These are phyloP conservation scores for Moringa oleifera DNA, from an alignment of 345 rosid species.

Conservation along the genomic window DNA sequence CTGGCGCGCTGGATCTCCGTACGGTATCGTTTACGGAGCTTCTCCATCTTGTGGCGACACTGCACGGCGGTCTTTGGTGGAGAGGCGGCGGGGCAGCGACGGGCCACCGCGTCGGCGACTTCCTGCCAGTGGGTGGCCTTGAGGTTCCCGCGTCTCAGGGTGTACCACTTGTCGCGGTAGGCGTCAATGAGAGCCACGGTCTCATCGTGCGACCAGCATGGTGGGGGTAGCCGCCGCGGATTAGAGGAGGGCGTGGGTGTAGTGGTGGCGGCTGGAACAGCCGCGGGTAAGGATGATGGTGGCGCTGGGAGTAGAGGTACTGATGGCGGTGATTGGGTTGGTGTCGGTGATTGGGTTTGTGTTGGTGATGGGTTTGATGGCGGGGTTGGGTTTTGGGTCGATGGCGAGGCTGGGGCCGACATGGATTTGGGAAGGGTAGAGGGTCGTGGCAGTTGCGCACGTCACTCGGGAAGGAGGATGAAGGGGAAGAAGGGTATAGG, in stretches of 20 bases:
- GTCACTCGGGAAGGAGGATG: too few species aligned
- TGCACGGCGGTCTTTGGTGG: conserved; percentile 80
- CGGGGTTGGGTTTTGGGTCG: conserved; percentile 18
- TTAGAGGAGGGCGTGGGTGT: conserved; percentile 25
- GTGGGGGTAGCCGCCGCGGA: conserved; percentile 89
- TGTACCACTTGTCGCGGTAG: conserved; percentile 84
- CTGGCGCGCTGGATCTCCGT: conserved; percentile 87
- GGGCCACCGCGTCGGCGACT: conserved; percentile 64
- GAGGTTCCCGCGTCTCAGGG: conserved; percentile 86
- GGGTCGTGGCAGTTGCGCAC: too few species aligned
- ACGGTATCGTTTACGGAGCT: conserved; percentile 80
- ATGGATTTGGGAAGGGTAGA: conserved; percentile 17
- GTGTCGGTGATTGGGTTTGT: conserved; percentile 19
- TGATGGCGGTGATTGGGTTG: conserved; percentile 18
- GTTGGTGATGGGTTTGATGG: conserved; percentile 20
- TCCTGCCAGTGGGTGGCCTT: conserved; percentile 96
- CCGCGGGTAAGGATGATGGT: conserved; percentile 17
- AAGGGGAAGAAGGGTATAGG: background rate
- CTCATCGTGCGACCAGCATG: conserved; percentile 92
- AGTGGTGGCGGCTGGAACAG: conserved; percentile 11
- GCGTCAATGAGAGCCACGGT: conserved; percentile 74
- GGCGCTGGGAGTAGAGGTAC: conserved; percentile 22
- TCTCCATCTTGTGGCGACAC: conserved; percentile 99
- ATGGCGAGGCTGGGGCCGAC: conserved; percentile 28
- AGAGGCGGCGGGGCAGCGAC: conserved; percentile 53